Conservation (phyloP, 2,329 filamentous ascomycete genomes). For the Dothideomycetidae sp. region DNA sequence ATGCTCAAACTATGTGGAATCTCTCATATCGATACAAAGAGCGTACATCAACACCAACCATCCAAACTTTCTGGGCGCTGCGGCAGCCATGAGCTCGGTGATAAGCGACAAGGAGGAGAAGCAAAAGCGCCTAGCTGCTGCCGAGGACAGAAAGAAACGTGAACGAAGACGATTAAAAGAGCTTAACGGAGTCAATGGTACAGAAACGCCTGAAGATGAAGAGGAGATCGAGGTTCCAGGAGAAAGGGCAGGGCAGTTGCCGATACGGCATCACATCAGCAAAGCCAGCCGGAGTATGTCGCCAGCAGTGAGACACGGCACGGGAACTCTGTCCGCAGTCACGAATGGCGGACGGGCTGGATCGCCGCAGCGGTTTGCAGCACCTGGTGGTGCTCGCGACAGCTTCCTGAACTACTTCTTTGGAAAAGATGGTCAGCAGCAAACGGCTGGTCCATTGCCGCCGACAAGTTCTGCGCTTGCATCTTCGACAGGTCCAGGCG, state of each 20-base stretch:
- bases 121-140: conserved; percentile 64
- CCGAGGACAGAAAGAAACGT: conserved; percentile 70
- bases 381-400: conserved; percentile 56
- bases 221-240: conserved; percentile 41
- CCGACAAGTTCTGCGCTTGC: conserved; percentile 27
- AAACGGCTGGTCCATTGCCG: conserved; percentile 20
- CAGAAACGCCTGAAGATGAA: conserved; percentile 50
- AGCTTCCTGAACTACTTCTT: conserved; percentile 99
- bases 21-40: conserved; percentile 88
- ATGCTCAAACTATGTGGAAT: conserved; percentile 82
- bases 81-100: conserved; percentile 93
- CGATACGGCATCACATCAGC: conserved; percentile 44
- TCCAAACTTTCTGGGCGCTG: conserved; percentile 92
- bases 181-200: conserved; percentile 59
- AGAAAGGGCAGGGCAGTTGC: conserved; percentile 39
- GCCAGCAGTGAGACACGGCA: conserved; percentile 49
- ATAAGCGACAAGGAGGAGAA: conserved; percentile 90
- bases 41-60: conserved; percentile 99
- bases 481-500: conserved; percentile 26
- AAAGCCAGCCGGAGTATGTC: conserved; percentile 67
- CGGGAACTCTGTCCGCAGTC: conserved; percentile 28
- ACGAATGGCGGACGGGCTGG: conserved; percentile 48
- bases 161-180: conserved; percentile 76
- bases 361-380: conserved; percentile 49
- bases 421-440: conserved; percentile 60